These are phyloP conservation scores for Annulohypoxylon bovei DNA, from an alignment of 495 filamentous ascomycete genomes.

Conservation along the genomic window DNA sequence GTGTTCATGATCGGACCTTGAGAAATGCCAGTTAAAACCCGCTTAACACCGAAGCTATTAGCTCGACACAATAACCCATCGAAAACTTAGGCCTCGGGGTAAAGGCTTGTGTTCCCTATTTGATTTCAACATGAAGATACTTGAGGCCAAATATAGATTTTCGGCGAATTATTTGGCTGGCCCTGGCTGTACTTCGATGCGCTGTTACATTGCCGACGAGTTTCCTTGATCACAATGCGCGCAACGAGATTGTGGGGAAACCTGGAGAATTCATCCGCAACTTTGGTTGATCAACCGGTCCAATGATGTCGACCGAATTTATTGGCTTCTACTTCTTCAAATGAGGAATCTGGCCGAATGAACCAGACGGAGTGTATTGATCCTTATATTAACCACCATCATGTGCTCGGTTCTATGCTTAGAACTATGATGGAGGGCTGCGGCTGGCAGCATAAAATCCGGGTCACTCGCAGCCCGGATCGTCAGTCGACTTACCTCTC, in stretches of 20 bases:
- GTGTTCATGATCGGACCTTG: no score
- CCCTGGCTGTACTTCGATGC: constrained; percentile 1
- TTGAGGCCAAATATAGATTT: constrained; percentile 25
- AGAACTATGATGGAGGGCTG: background rate
- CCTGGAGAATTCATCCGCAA: constrained; percentile 47
- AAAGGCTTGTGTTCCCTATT: background rate
- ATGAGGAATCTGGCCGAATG: constrained; percentile 40
- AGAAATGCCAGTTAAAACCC: no score
- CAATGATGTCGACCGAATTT: constrained; percentile 34
- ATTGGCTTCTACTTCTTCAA: constrained; percentile 33
- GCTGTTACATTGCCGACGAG: constrained; percentile 30
- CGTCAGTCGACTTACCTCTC: constrained; percentile 31
- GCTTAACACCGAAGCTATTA: no score
- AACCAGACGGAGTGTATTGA: constrained; percentile 31
- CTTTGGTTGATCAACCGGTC: constrained; percentile 27
- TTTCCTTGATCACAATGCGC: constrained; percentile 8
- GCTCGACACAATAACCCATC: no score
- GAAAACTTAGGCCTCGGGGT: no score
- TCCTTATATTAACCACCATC: constrained; percentile 22
- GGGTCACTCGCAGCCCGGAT: constrained; percentile 28
- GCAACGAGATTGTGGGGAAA: constrained; percentile 31
- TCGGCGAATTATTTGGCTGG: background rate
- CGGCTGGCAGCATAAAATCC: constrained; percentile 31
- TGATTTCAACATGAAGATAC: background rate
- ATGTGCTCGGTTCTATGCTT: background rate